phyloP scores from a whole-genome alignment of 345 rosid genomes.

The Bruguiera gymnorhiza region DNA sequence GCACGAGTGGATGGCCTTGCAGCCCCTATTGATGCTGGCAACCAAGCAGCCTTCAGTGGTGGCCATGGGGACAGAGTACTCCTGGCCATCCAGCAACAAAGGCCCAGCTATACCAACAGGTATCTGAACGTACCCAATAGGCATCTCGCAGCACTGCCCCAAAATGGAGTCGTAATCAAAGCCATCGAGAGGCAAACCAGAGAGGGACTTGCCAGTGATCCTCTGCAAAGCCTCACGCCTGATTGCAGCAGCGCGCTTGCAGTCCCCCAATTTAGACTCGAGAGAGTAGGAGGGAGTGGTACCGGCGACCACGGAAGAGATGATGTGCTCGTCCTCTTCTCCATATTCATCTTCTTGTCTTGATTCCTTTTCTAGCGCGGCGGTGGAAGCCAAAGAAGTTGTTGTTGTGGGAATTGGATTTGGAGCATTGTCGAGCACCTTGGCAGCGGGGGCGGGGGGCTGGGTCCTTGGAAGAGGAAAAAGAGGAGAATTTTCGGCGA shows the following conservation, averaged over 20 bases:
- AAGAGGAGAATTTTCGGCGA: background rate
- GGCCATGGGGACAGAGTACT: conserved; percentile 46
- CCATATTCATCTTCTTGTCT: too few species aligned
- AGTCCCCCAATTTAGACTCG: conserved; percentile 43
- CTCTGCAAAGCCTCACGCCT: conserved; percentile 42
- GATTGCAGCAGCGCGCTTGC: conserved; percentile 36
- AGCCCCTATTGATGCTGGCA: conserved; percentile 46
- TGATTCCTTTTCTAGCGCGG: too few species aligned
- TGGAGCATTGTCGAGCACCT: conserved; percentile 12
- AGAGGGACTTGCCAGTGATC: conserved; percentile 29
- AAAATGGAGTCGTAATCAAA: conserved; percentile 39
- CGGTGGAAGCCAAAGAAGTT: background rate
- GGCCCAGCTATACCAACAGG: conserved; percentile 51
- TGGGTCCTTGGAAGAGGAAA: background rate
- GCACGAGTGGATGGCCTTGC: conserved; percentile 38
- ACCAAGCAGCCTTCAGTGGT: conserved; percentile 49
- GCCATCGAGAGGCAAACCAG: conserved; percentile 37
- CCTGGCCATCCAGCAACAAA: conserved; percentile 32
- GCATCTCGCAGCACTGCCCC: conserved; percentile 54
- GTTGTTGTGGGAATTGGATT: background rate
- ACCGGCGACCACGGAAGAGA: conserved; percentile 35
- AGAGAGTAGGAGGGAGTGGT: conserved; percentile 38
- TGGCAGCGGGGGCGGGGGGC: background rate
- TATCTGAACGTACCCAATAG: conserved; percentile 45
- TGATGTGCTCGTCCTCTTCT: conserved; percentile 32